Conservation (phyloP, 2,329 filamentous ascomycete genomes). For the Podosphaera xanthii region DNA sequence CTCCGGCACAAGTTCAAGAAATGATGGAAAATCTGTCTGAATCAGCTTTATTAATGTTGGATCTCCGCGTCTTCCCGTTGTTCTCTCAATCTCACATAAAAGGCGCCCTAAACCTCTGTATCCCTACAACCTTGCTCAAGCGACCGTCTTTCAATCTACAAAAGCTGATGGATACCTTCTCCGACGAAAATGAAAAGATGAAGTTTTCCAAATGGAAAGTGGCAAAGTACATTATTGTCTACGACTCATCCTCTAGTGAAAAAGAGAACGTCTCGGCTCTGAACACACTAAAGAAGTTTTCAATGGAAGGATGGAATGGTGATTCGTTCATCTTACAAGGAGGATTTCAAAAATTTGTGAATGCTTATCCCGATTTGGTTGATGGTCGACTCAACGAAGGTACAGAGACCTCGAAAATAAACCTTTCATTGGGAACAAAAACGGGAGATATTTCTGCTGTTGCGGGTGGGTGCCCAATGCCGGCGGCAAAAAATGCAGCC, state of each 20-base stretch:
- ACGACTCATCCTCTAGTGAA: slow-evolving; percentile 56
- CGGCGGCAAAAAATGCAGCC: slow-evolving; percentile 38
- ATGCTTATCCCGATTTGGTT: slow-evolving; percentile 39
- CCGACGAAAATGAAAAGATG: slow-evolving; percentile 41
- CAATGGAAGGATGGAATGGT: slow-evolving; percentile 58
- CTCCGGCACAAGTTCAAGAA: slow-evolving; percentile 29
- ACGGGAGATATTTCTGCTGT: slow-evolving; percentile 42
- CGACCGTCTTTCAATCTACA: slow-evolving; percentile 72
- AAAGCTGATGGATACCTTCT: slow-evolving; percentile 73
- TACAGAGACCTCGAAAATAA: slow-evolving; percentile 20
- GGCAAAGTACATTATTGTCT: slow-evolving; percentile 60
- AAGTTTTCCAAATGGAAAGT: slow-evolving; percentile 58
- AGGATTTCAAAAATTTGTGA: slow-evolving; percentile 55
- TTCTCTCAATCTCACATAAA: slow-evolving; percentile 52
- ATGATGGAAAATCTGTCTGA: slow-evolving; percentile 24
- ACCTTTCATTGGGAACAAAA: slow-evolving; percentile 26
- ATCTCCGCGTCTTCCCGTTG: slow-evolving; percentile 69
- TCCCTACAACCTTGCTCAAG: slow-evolving; percentile 83
- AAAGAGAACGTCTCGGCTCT: slow-evolving; percentile 62
- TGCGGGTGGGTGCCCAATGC: slow-evolving; percentile 75
- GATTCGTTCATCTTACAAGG: slow-evolving; percentile 54
- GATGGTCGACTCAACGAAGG: slow-evolving; percentile 24
- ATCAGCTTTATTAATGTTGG: slow-evolving; percentile 39
- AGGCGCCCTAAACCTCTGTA: slow-evolving; percentile 77
- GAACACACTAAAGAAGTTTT: slow-evolving; percentile 87